Conservation (phyloP, 2,329 filamentous ascomycete species). For the Pseudogymnoascus sp. region DNA sequence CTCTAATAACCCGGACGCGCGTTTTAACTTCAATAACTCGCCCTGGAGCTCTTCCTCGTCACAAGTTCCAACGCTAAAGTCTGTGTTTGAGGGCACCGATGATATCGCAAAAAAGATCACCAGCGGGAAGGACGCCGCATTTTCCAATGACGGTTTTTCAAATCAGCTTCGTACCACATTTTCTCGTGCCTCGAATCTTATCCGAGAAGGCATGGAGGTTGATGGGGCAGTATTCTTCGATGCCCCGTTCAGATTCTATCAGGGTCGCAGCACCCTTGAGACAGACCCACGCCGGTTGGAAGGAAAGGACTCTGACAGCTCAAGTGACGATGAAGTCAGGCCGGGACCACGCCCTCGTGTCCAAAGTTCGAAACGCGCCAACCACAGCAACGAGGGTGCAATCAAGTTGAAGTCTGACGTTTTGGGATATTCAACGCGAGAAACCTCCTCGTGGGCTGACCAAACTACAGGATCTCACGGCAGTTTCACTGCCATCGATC, state of each 20-base stretch:
- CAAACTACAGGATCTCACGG: conserved; percentile 1
- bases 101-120: conserved; percentile 7
- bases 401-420: conserved; percentile 16
- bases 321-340: conserved; percentile 12
- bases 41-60: conserved; percentile 17
- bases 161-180: conserved; percentile 15
- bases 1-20: neutral
- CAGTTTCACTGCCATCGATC: conserved; percentile 17
- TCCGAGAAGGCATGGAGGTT: conserved; percentile 1
- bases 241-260: conserved; percentile 18
- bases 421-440: conserved; percentile 13
- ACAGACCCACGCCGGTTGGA: conserved; percentile 14
- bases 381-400: neutral
- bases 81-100: conserved; percentile 14
- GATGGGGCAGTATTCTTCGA: neutral
- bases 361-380: neutral
- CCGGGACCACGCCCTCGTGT: neutral
- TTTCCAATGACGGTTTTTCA: conserved; percentile 16
- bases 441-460: conserved; percentile 17
- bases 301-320: conserved; percentile 8
- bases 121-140: conserved; percentile 13
- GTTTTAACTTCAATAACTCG: conserved; percentile 15
- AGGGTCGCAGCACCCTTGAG: conserved; percentile 19
- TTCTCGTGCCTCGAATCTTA: neutral
- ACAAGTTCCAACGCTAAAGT: conserved; percentile 13